Evolutionary conservation across 2,329 filamentous ascomycete genomes (phyloP).

Genomic region (Colletotrichum sp.): DNA sequence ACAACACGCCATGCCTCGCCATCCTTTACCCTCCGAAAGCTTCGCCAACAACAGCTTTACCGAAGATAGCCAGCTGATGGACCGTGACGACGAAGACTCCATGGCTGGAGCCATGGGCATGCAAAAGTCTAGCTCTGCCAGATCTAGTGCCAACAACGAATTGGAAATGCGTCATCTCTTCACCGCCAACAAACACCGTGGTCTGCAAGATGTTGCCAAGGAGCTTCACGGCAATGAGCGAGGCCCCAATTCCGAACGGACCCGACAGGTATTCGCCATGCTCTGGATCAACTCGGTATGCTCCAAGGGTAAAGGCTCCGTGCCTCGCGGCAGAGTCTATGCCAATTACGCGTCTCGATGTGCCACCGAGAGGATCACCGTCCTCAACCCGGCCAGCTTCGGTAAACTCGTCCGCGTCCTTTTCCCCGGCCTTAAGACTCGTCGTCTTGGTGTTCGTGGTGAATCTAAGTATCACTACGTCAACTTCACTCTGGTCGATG

Average conservation of each 20-base stretch:
- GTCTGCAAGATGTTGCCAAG: slow-evolving; percentile 72
- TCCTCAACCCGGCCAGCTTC: slow-evolving; percentile 95
- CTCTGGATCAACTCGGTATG: slow-evolving; percentile 81
- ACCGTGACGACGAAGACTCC: slow-evolving; percentile 65
- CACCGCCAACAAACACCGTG: slow-evolving; percentile 69
- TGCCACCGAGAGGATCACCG: slow-evolving; percentile 90
- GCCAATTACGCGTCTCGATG: slow-evolving; percentile 94
- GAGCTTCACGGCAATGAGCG: slow-evolving; percentile 82
- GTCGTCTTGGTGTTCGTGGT: slow-evolving; percentile 88
- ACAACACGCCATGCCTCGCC: slow-evolving; percentile 47
- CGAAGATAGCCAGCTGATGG: slow-evolving; percentile 66
- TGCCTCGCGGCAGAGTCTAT: slow-evolving; percentile 91
- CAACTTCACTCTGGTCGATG: slow-evolving; percentile 66
- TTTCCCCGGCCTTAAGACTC: slow-evolving; percentile 92
- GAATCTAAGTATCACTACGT: slow-evolving; percentile 99
- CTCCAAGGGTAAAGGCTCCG: slow-evolving; percentile 79
- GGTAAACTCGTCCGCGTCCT: slow-evolving; percentile 96
- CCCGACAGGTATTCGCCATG: slow-evolving; percentile 88
- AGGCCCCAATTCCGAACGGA: slow-evolving; percentile 81
- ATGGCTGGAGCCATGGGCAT: slow-evolving; percentile 48
- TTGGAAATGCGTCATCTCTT: slow-evolving; percentile 81
- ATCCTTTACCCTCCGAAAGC: slow-evolving; percentile 59
- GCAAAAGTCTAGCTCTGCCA: slow-evolving; percentile 61
- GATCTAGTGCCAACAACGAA: slow-evolving; percentile 80
- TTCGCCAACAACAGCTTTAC: slow-evolving; percentile 61